Base-by-base conservation (phyloP, 176 grass and related monocot genomes). In the Carex littledalei region DNA sequence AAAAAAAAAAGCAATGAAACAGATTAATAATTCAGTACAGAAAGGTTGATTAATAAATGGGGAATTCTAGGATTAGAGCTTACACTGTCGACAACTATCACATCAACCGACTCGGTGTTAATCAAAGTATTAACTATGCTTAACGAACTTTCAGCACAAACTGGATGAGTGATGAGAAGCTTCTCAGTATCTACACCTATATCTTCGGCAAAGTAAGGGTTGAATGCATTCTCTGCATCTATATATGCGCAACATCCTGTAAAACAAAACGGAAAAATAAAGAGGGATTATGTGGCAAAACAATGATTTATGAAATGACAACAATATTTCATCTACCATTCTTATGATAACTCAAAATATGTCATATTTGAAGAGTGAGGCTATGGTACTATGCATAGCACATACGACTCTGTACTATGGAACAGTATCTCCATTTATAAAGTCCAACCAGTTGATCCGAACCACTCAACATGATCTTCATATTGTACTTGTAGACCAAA, bases 51-150 rank as follows among this genome's bases (percentile, higher is more conserved):
- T 80, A 21, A 52, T 59, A 75, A 80, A 84, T 61, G 45, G 13
- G 5, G 43, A 91, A 13, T 17, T 41, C 11, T 20, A 81, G 81
- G 31, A 29, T 66, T 66, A 13, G 64, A 82, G 59, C 96, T 86
- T 93, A 98, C 95, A 84, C 93, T 98, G 67, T 98, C 95, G 16
- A 98, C 87, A 58, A 98, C 88, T 83, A 98, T 85, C 83, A 98
- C 95, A 85, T 88, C 88, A 63, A 98, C 82, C n/a, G 93, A 95
- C 79, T 91, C 93, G 67, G 91, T 89, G 79, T 85, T 90, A 87
- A 98, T 88, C 57, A 98, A 89, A 81, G 89, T 95, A 88, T 98
- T 98, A 74, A 93, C 88, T 84, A 98, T 98, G 83, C 90, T 98
- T 84, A 95, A 90, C 12, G 89, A 93, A 86, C 93, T 90, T 90